Evolutionary conservation across 2,329 filamentous ascomycete species (phyloP), one percentile per base, ranked within the genome.

Genomic region (Sporothrix curviconia): DNA sequence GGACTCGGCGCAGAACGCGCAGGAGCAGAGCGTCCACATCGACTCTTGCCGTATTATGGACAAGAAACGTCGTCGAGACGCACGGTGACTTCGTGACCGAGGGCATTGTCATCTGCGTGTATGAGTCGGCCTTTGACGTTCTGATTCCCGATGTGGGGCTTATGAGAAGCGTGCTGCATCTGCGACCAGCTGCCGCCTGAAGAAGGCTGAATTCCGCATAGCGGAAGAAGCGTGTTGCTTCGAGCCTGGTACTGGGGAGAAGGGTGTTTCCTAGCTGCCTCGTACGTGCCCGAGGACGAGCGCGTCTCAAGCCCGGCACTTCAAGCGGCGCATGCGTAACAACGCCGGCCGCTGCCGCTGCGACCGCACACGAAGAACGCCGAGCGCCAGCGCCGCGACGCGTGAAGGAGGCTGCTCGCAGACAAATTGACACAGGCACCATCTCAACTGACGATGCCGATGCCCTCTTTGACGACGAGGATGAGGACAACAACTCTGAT

Each of bases 201-300:
- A 97, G 82, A 99, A 99, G 80, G 94, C 94, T n/a, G 94, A 99
- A 70, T 99, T 94, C 75, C 86, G 95, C 73, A 97, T 97, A n/a
- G n/a, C n/a, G n/a, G 80, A 91, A 95, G 70, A 90, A 92, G 76
- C 85, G 94, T 57, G 84, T 97, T 30, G n/a, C n/a, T 80, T 99
- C 47, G 94, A 99, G 74, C 82, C 99, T 15, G n/a, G n/a, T 99
- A 96, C 79, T 99, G 94, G 94, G n/a, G 94, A 99, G 84, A 99
- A 97, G 82, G 94, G 94, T 47, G 91, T 97, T 7, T 90, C 92
- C n/a, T 28, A 97, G 92, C 62, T 96, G n/a, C 92, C 43, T 89
- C 92, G 2, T 99, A 95, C 66, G 87, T 99, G 54, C 94, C 94
- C 3, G 94, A 99, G 69, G 94, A 99, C 69, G 94, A 99, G 77